A percentile compares a stretch with the other conserved stretches of the same genome.
Conservation (phyloP, 78 protist genomes). For the Dictyostelium intermedium region DNA sequence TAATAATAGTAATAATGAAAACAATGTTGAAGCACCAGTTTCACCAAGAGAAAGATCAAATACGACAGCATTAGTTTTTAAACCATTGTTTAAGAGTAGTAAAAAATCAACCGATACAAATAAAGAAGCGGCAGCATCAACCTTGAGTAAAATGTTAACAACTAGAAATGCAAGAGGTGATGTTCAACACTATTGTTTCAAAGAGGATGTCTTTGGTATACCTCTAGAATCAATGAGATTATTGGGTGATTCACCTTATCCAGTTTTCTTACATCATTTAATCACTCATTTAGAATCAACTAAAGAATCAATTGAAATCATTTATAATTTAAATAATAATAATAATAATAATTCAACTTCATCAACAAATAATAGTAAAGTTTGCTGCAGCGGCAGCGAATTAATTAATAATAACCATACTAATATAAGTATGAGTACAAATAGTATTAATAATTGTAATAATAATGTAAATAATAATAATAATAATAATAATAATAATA, state of each 20-base stretch:
- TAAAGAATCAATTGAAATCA: conserved; percentile 6
- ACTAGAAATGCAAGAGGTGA: conserved; percentile 19
- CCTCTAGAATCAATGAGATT: conserved; percentile 42
- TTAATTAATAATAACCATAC: neutral
- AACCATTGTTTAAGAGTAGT: neutral
- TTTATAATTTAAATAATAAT: neutral
- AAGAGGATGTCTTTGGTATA: conserved; percentile 50
- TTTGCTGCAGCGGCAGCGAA: neutral
- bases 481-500: too few species aligned
- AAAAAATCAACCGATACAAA: neutral
- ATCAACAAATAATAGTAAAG: neutral
- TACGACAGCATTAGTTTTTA: neutral
- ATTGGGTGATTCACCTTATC: conserved; percentile 24
- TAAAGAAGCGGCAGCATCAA: conserved; percentile 19
- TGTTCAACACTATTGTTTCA: neutral
- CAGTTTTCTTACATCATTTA: conserved; percentile 6
- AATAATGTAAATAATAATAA: too few species aligned
- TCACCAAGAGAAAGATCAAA: conserved; percentile 45
- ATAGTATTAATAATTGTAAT: neutral
- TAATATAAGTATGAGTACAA: neutral
- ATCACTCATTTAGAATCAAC: conserved; percentile 30
- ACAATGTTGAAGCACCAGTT: neutral
- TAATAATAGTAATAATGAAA: neutral
- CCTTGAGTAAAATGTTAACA: conserved; percentile 27
- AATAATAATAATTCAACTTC: neutral